Percentiles rank a stretch among this genome's conserved stretches.
Conservation (phyloP, 139 green algal species). For the Coccomyxa sp. region DNA sequence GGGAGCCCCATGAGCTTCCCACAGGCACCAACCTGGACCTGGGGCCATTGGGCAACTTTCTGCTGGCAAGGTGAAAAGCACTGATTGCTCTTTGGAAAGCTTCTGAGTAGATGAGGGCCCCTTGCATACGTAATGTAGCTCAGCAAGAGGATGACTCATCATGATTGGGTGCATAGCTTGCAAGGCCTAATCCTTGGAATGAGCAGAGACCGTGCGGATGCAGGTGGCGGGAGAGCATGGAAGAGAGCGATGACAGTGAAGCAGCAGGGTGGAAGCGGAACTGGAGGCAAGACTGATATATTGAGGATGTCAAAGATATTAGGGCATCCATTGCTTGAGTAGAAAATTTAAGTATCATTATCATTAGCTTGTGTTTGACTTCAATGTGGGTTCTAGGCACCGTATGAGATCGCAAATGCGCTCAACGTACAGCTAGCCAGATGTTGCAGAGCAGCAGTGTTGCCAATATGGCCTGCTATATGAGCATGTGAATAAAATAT, state of each 20-base stretch:
- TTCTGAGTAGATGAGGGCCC: background rate
- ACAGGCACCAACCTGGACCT: background rate
- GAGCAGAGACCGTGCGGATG: background rate
- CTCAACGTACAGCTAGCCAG: too few species aligned
- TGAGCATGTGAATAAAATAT: too few species aligned
- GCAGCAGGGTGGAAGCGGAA: too few species aligned
- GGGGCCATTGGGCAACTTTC: background rate
- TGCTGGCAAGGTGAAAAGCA: background rate
- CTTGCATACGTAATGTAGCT: background rate
- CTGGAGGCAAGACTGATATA: too few species aligned
- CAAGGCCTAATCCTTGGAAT: background rate
- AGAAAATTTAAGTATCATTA: too few species aligned
- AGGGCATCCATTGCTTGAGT: too few species aligned
- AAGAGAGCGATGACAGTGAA: background rate
- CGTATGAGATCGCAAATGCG: too few species aligned
- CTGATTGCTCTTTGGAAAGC: background rate
- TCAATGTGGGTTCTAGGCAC: too few species aligned
- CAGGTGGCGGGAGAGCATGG: conserved; percentile 4
- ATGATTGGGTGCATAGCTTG: background rate
- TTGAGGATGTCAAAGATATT: too few species aligned
- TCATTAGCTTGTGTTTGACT: too few species aligned
- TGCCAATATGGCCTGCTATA: too few species aligned
- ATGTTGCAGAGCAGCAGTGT: too few species aligned
- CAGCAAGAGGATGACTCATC: background rate
- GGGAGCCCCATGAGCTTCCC: background rate